Conservation (phyloP, 78 protist genomes). For the Speleostelium caveatum region DNA sequence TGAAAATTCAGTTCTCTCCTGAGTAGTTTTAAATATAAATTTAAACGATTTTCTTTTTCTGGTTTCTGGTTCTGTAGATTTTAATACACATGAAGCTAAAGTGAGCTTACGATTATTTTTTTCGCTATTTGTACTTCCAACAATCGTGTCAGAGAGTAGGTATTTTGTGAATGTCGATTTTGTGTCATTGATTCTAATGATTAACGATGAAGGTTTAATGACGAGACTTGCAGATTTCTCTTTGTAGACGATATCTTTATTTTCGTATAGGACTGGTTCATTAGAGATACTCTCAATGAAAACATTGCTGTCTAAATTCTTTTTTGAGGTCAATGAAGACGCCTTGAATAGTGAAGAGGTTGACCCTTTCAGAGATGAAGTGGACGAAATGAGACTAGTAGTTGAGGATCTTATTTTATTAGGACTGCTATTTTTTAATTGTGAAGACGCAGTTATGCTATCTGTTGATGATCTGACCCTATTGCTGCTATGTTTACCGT, state of each 20-base stretch:
- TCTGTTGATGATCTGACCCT: too few relatives aligned
- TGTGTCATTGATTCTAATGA: conserved; percentile 2
- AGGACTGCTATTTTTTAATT: too few relatives aligned
- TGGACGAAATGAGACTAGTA: too few relatives aligned
- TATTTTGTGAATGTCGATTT: conserved; percentile 15
- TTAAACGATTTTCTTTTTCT: background rate
- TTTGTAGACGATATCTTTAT: conserved; percentile 12
- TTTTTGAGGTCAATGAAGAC: background rate
- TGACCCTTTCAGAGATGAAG: too few relatives aligned
- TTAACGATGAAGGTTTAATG: conserved; percentile 7
- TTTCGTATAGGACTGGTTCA: conserved; percentile 2
- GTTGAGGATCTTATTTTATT: too few relatives aligned
- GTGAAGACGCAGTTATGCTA: too few relatives aligned
- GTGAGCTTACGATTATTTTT: background rate
- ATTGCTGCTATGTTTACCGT: too few relatives aligned
- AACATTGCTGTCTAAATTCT: background rate
- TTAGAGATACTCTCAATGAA: background rate
- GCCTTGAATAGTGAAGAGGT: too few relatives aligned
- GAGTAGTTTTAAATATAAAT: background rate
- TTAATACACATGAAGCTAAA: conserved; percentile 6
- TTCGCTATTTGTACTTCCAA: background rate
- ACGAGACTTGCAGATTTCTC: background rate
- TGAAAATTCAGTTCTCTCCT: background rate
- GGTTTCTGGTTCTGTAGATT: background rate
- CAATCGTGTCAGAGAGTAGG: conserved; percentile 16